Evolutionary conservation across 352 stramenopile genomes (phyloP).

Genomic region (Phytopythium cucurbitacearum): DNA sequence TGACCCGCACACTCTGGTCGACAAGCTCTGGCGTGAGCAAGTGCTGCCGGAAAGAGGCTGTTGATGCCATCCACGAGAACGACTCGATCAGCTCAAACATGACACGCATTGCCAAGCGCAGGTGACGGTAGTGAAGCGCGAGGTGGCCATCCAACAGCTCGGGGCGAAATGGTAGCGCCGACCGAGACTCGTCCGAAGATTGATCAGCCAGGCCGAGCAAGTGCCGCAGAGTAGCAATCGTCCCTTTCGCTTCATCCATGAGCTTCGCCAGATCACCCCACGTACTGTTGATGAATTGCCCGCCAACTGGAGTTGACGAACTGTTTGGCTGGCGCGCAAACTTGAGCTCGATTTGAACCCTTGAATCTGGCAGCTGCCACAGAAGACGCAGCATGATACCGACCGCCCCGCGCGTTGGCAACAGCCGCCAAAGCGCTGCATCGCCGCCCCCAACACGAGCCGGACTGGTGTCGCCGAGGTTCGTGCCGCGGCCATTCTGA

Average conservation of each 20-base stretch:
- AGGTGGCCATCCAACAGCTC: slow-evolving; percentile 60
- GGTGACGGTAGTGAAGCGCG: slow-evolving; percentile 63
- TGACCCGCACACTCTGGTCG: slow-evolving; percentile 52
- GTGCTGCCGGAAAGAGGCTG: slow-evolving; percentile 11
- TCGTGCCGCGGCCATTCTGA: slow-evolving; percentile 57
- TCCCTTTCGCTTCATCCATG: slow-evolving; percentile 57
- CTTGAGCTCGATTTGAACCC: slow-evolving; percentile 17
- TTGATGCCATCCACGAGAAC: not conserved
- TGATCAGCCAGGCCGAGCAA: slow-evolving; percentile 52
- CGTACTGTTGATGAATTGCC: slow-evolving; percentile 44
- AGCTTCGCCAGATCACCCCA: slow-evolving; percentile 71
- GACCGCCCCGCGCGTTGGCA: slow-evolving; percentile 55
- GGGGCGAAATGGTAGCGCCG: slow-evolving; percentile 45
- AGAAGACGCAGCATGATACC: slow-evolving; percentile 55
- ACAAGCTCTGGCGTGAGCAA: slow-evolving; percentile 54
- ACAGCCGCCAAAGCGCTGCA: slow-evolving; percentile 64
- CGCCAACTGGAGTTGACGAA: slow-evolving; percentile 28
- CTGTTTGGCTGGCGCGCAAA: slow-evolving; percentile 8
- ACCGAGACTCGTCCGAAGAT: slow-evolving; percentile 18
- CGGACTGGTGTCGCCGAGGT: slow-evolving; percentile 33
- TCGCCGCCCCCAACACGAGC: slow-evolving; percentile 18
- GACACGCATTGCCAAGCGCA: slow-evolving; percentile 55
- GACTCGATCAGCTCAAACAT: slow-evolving; percentile 57
- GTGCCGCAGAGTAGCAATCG: slow-evolving; percentile 55
- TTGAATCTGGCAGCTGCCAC: slow-evolving; percentile 52